These are phyloP conservation scores for Castanea crenata DNA, from an alignment of 306 rosid species.

Conservation along the genomic window DNA sequence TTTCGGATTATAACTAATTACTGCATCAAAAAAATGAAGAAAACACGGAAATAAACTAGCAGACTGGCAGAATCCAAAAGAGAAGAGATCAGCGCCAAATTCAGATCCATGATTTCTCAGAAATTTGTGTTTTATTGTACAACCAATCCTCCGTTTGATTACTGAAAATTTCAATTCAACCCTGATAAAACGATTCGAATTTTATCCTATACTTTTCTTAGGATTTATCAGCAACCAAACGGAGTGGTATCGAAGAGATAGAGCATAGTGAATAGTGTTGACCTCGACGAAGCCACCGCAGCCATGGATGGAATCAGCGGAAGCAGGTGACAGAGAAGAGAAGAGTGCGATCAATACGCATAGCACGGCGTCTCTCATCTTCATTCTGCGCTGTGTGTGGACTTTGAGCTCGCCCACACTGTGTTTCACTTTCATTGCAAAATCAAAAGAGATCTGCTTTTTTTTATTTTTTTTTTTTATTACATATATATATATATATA, in stretches of 20 bases:
- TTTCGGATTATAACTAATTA: background rate
- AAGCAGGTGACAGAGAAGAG: conserved; percentile 40
- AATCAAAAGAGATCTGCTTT: conserved; percentile 8
- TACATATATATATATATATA: background rate
- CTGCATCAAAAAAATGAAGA: too few relatives aligned
- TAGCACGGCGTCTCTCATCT: conserved; percentile 29
- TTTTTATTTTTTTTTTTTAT: background rate
- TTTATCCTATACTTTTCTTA: background rate
- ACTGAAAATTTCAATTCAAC: background rate
- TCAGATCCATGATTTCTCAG: background rate
- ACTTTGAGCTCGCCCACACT: conserved; percentile 16
- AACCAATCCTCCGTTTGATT: background rate
- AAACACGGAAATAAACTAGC: too few relatives aligned
- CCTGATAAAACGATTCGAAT: background rate
- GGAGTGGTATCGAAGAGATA: background rate
- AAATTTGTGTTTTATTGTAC: background rate
- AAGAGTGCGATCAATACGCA: conserved; percentile 32
- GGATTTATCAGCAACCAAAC: background rate
- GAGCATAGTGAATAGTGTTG: background rate
- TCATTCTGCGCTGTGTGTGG: conserved; percentile 28
- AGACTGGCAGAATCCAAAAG: background rate
- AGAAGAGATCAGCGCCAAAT: background rate
- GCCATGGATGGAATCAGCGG: conserved; percentile 74
- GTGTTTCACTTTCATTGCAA: conserved; percentile 5
- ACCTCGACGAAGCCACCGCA: conserved; percentile 80